Base-by-base conservation (phyloP, 768 basidiomycete species). In the Tricholomella constricta region DNA sequence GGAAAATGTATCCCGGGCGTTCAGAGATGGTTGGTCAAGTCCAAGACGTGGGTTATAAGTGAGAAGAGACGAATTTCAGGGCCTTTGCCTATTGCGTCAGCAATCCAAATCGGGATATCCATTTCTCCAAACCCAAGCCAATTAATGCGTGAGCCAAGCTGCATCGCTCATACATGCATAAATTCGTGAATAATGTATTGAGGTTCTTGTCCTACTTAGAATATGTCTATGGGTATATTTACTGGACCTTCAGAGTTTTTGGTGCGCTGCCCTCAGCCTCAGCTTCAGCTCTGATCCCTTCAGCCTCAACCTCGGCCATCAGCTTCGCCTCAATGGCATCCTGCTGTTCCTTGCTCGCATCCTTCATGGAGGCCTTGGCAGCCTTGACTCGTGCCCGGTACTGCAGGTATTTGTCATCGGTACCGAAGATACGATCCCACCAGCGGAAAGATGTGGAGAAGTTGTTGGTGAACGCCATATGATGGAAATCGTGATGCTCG, bases 401-500 rank as follows among this genome's bases (percentile, higher is more conserved):
- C 29, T 82, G 86, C 19, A 77, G 83, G 75, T 97, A 98, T 76
- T 91, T 93, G 71, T 78, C 70, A 64, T 99, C 96, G 0, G 96
- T 98, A 45, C 94, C 94, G 64, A 91, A 86, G 59, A 93, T 71
- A 54, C 81, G 80, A 70, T 98, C 96, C 70, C 89, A 92, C 88
- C 91, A 96, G 35, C 94, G 84, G 85, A 97, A 97, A 19, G 88
- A 91, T 6, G 94, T 95, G 8, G 91, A 90, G 69, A 81, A 96
- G 78, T 95, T 95, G 78, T 94, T 94, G 45, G 84, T 84, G 78
- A 94, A 96, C 3, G 90, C 87, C 90, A 94, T 91, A 74, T 99
- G 96, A 72, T 98, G 96, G 84, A 94, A 98, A 66, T 98, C 95
- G 68, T 97, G 95, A 73, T 96, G 93, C 63, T 98, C 96, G 0